These are phyloP conservation scores for Chaetomium tenue DNA, from an alignment of 495 filamentous ascomycete genomes.

Conservation along the genomic window DNA sequence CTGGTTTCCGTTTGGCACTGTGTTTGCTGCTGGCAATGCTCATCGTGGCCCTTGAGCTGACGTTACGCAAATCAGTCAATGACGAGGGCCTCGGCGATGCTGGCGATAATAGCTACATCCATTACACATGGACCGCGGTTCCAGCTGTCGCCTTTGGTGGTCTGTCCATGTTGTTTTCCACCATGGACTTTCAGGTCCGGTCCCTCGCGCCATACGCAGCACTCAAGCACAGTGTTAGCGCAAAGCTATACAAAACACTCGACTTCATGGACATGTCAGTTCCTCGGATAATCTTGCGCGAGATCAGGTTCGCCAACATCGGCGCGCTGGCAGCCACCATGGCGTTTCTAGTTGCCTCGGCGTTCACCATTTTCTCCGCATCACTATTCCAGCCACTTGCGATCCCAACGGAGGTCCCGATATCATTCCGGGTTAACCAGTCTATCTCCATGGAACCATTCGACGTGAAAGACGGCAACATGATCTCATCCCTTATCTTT, in stretches of 20 bases:
- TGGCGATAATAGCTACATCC: conserved; percentile 13
- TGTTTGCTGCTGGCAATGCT: conserved; percentile 12
- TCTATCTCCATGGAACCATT: neutral
- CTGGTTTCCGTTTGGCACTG: neutral
- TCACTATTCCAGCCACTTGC: conserved; percentile 21
- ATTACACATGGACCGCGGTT: conserved; percentile 26
- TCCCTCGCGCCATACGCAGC: conserved; percentile 15
- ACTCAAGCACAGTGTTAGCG: neutral
- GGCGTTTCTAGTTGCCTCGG: conserved; percentile 15
- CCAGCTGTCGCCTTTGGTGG: conserved; percentile 19
- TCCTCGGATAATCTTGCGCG: conserved; percentile 14
- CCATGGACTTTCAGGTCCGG: conserved; percentile 19
- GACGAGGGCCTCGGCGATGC: conserved; percentile 22
- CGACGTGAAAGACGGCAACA: neutral
- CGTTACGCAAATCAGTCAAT: conserved; percentile 15
- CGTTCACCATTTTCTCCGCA: conserved; percentile 25
- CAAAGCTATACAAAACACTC: neutral
- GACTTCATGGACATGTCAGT: conserved; percentile 23
- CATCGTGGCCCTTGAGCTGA: conserved; percentile 14
- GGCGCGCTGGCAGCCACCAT: conserved; percentile 18
- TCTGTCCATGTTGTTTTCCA: conserved; percentile 7
- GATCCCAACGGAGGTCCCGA: neutral
- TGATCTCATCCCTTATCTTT: conserved; percentile 18
- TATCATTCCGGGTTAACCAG: conserved; percentile 3
- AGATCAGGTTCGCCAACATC: conserved; percentile 8